Base-by-base conservation (phyloP, 202 grass and related monocot species). In the Bolboschoenoplectus hybrid region DNA sequence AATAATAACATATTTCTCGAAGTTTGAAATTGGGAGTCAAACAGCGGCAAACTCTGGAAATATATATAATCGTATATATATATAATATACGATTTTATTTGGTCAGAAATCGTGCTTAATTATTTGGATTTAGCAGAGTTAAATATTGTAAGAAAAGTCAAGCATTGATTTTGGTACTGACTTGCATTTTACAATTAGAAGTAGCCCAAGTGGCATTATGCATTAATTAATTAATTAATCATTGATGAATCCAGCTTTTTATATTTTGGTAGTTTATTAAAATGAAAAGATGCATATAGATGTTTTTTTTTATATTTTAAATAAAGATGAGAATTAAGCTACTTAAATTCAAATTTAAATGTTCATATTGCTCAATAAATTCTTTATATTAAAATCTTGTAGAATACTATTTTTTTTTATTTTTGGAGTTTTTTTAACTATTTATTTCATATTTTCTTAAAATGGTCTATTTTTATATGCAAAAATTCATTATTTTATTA, bases 131-230 rank as follows among this genome's bases (percentile, higher is more conserved):
- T 6, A 14, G 41, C 12, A 16, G 45, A 75, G 10, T 52, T 35
- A 51, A 75, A 34, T 52, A 52, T 75, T 75, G 45, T 47, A 72
- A 72, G 68, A 47, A 72, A 75, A 75, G 72, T 76, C 72, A 38
- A 52, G 20, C 9, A 53, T 53, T 51, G 5, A 69, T 69, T 51
- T 52, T 11, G 20, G 20, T 53, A 53, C 26, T 53, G 5, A 52
- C 4, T 69, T 73, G 3, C 69, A 47, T 73, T 20, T 17, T 73
- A 61, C 1, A 17, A 61, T 53, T 6, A 53, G 12, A 5, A 44
- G 43, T 5, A 44, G 43, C 5, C 43, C 43, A 44, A 44, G 9
- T 64, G 26, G 9, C 20, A 35, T 9, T 34, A 32, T 26, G 26
- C 26, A 26, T 26, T 26, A 35, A 11, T 34, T 34, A 35, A 64